Percentiles rank a stretch among this genome's conserved stretches.
phyloP scores from a whole-genome alignment of 495 filamentous ascomycete genomes.

The Penicillium turbatum region DNA sequence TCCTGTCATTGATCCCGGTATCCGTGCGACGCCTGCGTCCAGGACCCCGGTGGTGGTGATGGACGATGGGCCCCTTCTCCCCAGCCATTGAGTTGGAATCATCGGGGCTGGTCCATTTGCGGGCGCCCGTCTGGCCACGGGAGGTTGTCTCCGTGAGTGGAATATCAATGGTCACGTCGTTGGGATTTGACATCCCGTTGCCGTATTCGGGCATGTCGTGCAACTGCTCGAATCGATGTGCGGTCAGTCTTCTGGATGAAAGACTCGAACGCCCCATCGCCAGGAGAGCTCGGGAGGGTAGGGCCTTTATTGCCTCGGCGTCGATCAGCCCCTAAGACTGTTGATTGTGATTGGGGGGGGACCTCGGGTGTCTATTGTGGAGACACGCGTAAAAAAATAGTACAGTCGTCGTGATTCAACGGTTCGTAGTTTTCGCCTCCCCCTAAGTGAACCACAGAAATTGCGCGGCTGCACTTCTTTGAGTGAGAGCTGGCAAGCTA shows the following conservation, averaged over 20 bases:
- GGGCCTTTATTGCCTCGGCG: background rate
- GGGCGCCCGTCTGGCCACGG: constrained; percentile 43
- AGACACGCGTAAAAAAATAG: constrained; percentile 3
- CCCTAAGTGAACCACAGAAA: background rate
- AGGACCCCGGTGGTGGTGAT: constrained; percentile 47
- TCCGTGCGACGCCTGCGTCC: constrained; percentile 45
- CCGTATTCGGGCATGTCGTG: constrained; percentile 35
- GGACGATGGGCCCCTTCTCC: constrained; percentile 48
- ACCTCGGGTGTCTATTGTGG: background rate
- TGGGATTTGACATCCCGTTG: constrained; percentile 39
- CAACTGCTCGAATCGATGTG: constrained; percentile 47
- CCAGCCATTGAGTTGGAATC: constrained; percentile 5
- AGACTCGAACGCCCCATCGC: constrained; percentile 37
- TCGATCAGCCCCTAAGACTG: background rate
- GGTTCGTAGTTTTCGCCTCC: constrained; percentile 1
- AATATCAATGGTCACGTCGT: constrained; percentile 59
- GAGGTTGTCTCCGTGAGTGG: constrained; percentile 45
- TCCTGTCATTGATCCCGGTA: constrained; percentile 40
- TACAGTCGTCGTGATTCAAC: background rate
- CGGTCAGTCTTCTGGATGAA: constrained; percentile 36
- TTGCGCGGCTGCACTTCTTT: background rate
- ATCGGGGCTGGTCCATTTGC: constrained; percentile 28
- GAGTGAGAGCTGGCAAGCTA: background rate
- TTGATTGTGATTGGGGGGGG: background rate
- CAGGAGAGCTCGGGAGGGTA: background rate